A percentile compares a stretch with the other conserved stretches of the same genome.
phyloP scores from a whole-genome alignment of 768 basidiomycete genomes.

The Tylopilus subfusipes region DNA sequence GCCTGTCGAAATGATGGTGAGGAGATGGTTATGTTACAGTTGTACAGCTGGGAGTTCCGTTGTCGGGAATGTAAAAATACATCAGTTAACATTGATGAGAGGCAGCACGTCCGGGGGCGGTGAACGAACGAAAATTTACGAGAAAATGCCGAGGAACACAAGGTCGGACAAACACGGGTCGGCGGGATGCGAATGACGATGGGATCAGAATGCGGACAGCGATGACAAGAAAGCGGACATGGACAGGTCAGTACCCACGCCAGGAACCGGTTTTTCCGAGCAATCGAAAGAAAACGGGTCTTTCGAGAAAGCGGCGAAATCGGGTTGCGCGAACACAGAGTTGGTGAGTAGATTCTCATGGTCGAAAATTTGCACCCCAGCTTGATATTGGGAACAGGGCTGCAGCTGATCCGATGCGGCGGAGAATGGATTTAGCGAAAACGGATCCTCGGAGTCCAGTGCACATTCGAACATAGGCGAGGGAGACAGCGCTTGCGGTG shows the following conservation, averaged over 20 bases:
- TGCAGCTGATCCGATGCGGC: conserved; percentile 10
- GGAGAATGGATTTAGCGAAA: conserved; percentile 19
- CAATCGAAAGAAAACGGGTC: conserved; percentile 24
- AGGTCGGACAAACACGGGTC: conserved; percentile 7
- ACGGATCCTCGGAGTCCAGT: conserved; percentile 22
- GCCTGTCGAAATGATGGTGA: background rate
- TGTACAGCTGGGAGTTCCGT: conserved; percentile 20
- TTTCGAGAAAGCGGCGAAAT: conserved; percentile 25
- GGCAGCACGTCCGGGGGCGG: background rate
- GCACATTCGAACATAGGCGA: conserved; percentile 23
- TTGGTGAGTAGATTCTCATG: conserved; percentile 10
- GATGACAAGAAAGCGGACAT: conserved; percentile 34
- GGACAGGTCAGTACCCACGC: conserved; percentile 26
- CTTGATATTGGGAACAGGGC: conserved; percentile 19
- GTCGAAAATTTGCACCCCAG: conserved; percentile 19
- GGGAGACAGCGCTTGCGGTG: conserved; percentile 38
- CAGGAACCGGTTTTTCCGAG: conserved; percentile 20
- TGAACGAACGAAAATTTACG: conserved; percentile 3
- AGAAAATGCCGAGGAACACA: background rate
- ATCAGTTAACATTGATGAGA: conserved; percentile 11
- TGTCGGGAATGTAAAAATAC: conserved; percentile 27
- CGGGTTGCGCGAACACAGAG: conserved; percentile 17
- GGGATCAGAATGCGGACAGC: conserved; percentile 27
- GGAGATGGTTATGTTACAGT: conserved; percentile 19
- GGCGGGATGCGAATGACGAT: conserved; percentile 1